Percentiles rank a stretch among this genome's conserved stretches.
phyloP scores from a whole-genome alignment of 2,329 filamentous ascomycete species.

The Pyricularia sp. region DNA sequence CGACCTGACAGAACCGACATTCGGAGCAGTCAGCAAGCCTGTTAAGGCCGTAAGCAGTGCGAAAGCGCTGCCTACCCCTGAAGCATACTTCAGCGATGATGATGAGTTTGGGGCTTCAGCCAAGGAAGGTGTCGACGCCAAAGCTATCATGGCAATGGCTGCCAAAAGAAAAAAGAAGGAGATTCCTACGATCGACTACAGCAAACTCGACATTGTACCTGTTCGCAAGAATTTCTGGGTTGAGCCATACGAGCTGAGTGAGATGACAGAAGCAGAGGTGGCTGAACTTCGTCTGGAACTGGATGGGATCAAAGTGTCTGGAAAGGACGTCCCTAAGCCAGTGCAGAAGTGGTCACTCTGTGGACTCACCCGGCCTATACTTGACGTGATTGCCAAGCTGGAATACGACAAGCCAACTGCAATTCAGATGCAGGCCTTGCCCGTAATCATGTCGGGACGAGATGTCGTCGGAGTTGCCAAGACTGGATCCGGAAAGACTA shows the following conservation, averaged over 20 bases:
- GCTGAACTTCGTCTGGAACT: slow-evolving; percentile 75
- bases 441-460: slow-evolving; percentile 88
- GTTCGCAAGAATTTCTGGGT: slow-evolving; percentile 95
- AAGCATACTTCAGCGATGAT: slow-evolving; percentile 84
- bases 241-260: slow-evolving; percentile 73
- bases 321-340: slow-evolving; percentile 81
- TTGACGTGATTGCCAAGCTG: slow-evolving; percentile 74
- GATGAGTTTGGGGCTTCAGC: slow-evolving; percentile 56
- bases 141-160: slow-evolving; percentile 42
- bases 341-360: slow-evolving; percentile 97
- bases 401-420: slow-evolving; percentile 85
- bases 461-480: slow-evolving; percentile 96
- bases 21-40: slow-evolving; percentile 18
- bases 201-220: slow-evolving; percentile 72
- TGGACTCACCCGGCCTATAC: slow-evolving; percentile 74
- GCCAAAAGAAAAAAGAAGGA: slow-evolving; percentile 86
- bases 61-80: slow-evolving; percentile 48
- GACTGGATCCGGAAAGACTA: slow-evolving; percentile 94
- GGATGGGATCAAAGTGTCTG: slow-evolving; percentile 90
- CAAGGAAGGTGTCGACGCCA: slow-evolving; percentile 36
- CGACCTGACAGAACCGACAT: slow-evolving; percentile 47
- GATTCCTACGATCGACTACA: slow-evolving; percentile 78
- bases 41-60: slow-evolving; percentile 24
- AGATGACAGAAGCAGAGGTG: slow-evolving; percentile 78
- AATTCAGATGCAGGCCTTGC: slow-evolving; percentile 92